Percentiles rank a stretch among this genome's conserved stretches.
These are phyloP conservation scores for Geosmithia flava DNA, from an alignment of 2,329 filamentous ascomycete genomes.

Conservation along the genomic window DNA sequence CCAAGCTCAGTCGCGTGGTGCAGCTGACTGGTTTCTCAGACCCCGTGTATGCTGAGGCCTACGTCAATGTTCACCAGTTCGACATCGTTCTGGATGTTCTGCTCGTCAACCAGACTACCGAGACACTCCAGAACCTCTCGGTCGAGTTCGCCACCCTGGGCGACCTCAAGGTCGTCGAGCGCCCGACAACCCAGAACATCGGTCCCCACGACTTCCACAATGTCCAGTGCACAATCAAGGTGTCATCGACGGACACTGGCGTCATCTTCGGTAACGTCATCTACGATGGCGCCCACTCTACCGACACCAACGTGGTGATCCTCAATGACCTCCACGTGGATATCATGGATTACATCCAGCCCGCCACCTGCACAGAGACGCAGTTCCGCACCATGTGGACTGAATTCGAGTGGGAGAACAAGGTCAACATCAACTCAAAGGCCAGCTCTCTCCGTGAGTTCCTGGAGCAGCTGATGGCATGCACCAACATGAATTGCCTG, in stretches of 20 bases:
- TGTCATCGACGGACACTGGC: constrained; percentile 93
- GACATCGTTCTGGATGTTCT: constrained; percentile 96
- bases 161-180: constrained; percentile 94
- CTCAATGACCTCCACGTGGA: constrained; percentile 97
- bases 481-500: constrained; percentile 96
- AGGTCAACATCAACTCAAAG: constrained; percentile 99
- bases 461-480: constrained; percentile 88
- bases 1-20: constrained; percentile 90
- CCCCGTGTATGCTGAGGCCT: constrained; percentile 96
- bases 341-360: constrained; percentile 99
- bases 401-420: constrained; percentile 99
- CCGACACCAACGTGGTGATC: constrained; percentile 93
- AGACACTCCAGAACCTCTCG: constrained; percentile 91
- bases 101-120: constrained; percentile 91
- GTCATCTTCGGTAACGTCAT: constrained; percentile 99
- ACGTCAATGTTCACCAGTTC: constrained; percentile 97
- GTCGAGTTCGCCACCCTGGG: constrained; percentile 98
- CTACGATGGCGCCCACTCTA: constrained; percentile 86
- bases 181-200: constrained; percentile 90
- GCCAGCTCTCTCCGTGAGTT: constrained; percentile 85
- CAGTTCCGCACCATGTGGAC: constrained; percentile 99
- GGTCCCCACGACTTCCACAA: constrained; percentile 95
- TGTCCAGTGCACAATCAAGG: constrained; percentile 97
- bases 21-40: constrained; percentile 98
- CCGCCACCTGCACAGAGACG: constrained; percentile 89